These are phyloP conservation scores for Meripilus lineatus DNA, from an alignment of 1,284 basidiomycete genomes.

Conservation along the genomic window DNA sequence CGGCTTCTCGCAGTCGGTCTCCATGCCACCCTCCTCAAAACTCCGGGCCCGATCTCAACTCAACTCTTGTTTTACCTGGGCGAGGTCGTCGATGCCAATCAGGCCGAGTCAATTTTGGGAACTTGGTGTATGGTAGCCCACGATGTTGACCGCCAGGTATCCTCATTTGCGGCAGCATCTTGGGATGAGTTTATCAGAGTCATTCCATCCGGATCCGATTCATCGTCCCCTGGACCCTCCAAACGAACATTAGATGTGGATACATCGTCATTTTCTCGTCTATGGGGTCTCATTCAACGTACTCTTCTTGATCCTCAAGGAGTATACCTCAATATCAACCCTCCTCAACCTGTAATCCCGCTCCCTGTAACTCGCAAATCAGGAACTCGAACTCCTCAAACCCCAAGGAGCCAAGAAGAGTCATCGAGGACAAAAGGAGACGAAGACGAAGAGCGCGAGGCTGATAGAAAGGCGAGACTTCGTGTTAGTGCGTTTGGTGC, in stretches of 20 bases:
- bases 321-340: conserved; percentile 67
- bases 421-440: conserved; percentile 39
- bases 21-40: conserved; percentile 64
- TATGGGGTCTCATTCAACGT: conserved; percentile 48
- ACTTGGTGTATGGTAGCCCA: conserved; percentile 75
- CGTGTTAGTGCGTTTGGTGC: conserved; percentile 71
- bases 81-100: conserved; percentile 48
- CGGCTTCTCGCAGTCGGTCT: conserved; percentile 66
- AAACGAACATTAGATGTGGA: conserved; percentile 1
- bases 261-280: conserved; percentile 17
- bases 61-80: conserved; percentile 57
- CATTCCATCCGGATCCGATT: too few relatives aligned
- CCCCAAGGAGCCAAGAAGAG: conserved; percentile 24
- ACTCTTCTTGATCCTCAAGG: conserved; percentile 64
- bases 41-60: conserved; percentile 42
- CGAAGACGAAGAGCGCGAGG: conserved; percentile 57
- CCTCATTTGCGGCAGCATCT: conserved; percentile 43
- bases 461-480: conserved; percentile 67
- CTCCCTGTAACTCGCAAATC: conserved; percentile 29
- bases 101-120: conserved; percentile 71
- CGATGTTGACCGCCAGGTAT: conserved; percentile 68
- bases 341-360: conserved; percentile 40
- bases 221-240: not conserved
- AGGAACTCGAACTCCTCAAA: conserved; percentile 22
- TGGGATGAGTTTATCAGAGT: conserved; percentile 46